Percentiles rank a stretch among this genome's conserved stretches.
Conservation (phyloP, 345 rosid species). For the Pistacia vera region DNA sequence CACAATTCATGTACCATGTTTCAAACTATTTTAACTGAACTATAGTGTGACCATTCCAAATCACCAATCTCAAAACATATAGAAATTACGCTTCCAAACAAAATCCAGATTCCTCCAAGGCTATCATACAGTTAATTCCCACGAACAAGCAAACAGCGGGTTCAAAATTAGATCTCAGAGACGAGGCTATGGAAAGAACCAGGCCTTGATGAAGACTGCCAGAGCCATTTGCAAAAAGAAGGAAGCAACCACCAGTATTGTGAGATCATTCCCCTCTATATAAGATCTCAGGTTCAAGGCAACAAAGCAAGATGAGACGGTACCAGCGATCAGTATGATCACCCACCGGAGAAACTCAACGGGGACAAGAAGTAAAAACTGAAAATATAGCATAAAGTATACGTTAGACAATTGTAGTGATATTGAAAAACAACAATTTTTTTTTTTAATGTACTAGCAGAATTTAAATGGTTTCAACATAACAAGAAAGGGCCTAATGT, state of each 20-base stretch:
- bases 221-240: conserved; percentile 79
- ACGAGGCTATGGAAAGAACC: conserved; percentile 74
- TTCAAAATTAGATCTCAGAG: not conserved
- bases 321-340: conserved; percentile 69
- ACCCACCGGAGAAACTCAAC: conserved; percentile 84
- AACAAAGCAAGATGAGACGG: conserved; percentile 71
- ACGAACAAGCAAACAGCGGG: not conserved
- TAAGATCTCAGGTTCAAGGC: conserved; percentile 66
- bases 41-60: not conserved
- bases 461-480: not conserved
- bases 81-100: conserved; percentile 13
- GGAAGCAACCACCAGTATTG: conserved; percentile 57
- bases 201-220: conserved; percentile 87
- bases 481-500: not conserved
- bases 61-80: conserved; percentile 15
- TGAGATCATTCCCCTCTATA: conserved; percentile 49
- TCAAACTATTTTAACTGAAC: conserved; percentile 16
- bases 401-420: conserved; percentile 7
- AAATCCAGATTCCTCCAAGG: not conserved
- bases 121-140: conserved; percentile 3
- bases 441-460: not conserved
- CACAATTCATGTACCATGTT: not conserved
- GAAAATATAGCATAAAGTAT: conserved; percentile 21
- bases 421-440: not conserved
- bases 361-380: conserved; percentile 84